Percentiles rank a stretch among this genome's conserved stretches.
Conservation (phyloP, 371 early-diverging fungal genomes). For the Actinomortierella wolfii region DNA sequence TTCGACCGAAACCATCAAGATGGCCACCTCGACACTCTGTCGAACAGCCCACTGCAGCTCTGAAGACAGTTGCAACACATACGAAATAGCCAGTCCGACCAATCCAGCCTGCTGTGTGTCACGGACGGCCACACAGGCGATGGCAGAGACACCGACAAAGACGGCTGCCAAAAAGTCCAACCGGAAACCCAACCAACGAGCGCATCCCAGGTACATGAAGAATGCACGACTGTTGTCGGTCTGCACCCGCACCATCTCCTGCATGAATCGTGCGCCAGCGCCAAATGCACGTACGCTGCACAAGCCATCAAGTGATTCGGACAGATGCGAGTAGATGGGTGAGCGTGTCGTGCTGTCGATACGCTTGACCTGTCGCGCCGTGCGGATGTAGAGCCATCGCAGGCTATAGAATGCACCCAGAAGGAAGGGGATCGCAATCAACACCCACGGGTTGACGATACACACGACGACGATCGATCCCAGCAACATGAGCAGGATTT, state of each 20-base stretch:
- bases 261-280: constrained; percentile 36
- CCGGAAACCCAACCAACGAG: constrained; percentile 55
- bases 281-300: constrained; percentile 51
- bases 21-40: constrained; percentile 50
- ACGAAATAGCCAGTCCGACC: constrained; percentile 48
- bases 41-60: constrained; percentile 49
- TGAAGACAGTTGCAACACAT: constrained; percentile 48
- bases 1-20: constrained; percentile 48
- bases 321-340: constrained; percentile 65
- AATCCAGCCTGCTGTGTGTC: constrained; percentile 26
- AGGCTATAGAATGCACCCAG: constrained; percentile 35
- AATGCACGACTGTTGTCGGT: constrained; percentile 52
- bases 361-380: constrained; percentile 72
- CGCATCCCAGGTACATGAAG: constrained; percentile 48
- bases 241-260: constrained; percentile 30
- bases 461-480: constrained; percentile 53
- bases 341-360: constrained; percentile 61
- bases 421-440: constrained; percentile 48
- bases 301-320: constrained; percentile 61
- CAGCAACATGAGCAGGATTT: constrained; percentile 48
- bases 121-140: constrained; percentile 46
- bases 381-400: constrained; percentile 49
- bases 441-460: constrained; percentile 46
- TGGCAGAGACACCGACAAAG: constrained; percentile 45
- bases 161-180: constrained; percentile 52